Evolutionary conservation across 129 eudicot genomes (phyloP).

Genomic region (Mikania micrantha): DNA sequence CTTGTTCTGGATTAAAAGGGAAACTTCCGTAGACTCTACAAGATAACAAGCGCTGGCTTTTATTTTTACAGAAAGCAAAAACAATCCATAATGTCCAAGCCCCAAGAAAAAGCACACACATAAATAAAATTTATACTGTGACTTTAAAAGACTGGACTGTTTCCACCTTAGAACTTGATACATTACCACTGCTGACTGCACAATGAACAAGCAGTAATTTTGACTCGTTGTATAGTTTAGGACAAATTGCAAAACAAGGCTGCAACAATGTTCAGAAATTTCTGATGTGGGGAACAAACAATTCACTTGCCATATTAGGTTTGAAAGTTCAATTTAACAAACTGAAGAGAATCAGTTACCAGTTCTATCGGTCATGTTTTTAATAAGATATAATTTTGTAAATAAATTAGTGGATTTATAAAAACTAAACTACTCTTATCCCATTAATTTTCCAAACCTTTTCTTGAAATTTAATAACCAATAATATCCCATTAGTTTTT

Average conservation of each 20-base stretch:
- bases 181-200: neutral
- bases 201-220: neutral
- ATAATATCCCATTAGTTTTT: no score
- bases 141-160: neutral
- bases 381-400: no score
- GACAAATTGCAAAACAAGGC: neutral
- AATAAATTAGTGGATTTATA: no score
- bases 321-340: neutral
- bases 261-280: neutral
- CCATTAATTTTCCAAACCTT: no score
- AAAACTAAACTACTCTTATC: neutral
- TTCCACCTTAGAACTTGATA: neutral
- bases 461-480: no score
- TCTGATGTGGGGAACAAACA: neutral
- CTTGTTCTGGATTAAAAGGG: conserved; percentile 70
- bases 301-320: neutral
- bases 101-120: neutral
- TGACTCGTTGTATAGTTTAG: neutral
- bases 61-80: neutral
- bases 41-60: conserved; percentile 12
- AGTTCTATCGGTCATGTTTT: no score
- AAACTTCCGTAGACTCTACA: conserved; percentile 75
- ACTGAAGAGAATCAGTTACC: neutral
- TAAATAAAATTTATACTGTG: neutral
- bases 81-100: neutral